These are phyloP conservation scores for Ophiostoma himal-ulmi DNA, from an alignment of 2,329 filamentous ascomycete species.

Conservation along the genomic window DNA sequence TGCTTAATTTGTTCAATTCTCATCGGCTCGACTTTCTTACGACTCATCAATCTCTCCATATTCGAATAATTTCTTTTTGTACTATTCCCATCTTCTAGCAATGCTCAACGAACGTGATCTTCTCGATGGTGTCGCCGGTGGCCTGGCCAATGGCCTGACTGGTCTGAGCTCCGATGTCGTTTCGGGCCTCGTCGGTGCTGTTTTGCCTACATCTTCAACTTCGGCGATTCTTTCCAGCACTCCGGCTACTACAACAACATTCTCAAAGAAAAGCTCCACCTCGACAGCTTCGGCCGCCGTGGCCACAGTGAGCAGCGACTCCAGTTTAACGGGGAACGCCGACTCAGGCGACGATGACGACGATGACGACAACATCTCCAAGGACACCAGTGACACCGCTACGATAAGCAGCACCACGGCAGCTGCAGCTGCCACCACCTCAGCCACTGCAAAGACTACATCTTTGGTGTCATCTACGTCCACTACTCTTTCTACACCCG, in stretches of 20 bases:
- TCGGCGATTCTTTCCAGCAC: background rate
- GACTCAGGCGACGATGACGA: background rate
- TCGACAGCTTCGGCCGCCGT: background rate
- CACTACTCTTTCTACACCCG: background rate
- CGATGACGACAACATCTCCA: background rate
- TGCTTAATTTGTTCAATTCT: background rate
- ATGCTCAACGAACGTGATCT: constrained; percentile 17
- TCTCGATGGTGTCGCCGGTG: constrained; percentile 13
- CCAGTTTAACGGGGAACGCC: constrained; percentile 14
- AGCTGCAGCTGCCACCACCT: background rate
- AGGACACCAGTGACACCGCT: background rate
- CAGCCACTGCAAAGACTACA: background rate
- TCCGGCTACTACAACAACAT: background rate
- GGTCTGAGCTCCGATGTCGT: constrained; percentile 11
- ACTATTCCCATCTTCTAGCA: constrained; percentile 2
- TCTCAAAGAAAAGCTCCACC: background rate
- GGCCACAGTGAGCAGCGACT: background rate
- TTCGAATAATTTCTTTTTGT: constrained; percentile 8
- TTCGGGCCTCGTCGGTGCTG: constrained; percentile 8
- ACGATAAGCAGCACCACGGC: background rate
- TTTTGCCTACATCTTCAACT: background rate
- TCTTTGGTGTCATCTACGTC: background rate
- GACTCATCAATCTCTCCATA: background rate
- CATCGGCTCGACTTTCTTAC: background rate
- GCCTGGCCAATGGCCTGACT: background rate